Conservation (phyloP, 768 basidiomycete genomes). For the Galerina marginata region DNA sequence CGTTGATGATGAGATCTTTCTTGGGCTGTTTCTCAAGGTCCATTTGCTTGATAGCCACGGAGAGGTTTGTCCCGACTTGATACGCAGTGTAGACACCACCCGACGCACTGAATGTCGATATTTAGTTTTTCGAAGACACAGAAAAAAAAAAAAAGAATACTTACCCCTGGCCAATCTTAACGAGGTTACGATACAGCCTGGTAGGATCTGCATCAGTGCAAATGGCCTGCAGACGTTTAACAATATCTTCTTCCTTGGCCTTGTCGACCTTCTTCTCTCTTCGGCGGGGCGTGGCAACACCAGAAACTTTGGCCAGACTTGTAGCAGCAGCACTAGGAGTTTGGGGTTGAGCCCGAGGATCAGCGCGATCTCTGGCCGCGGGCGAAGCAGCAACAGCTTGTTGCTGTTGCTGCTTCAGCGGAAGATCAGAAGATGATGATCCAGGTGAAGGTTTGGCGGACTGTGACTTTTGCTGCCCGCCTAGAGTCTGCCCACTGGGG, state of each 20-base stretch:
- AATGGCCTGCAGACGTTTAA: constrained; percentile 89
- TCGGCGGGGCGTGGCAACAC: constrained; percentile 82
- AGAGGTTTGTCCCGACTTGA: constrained; percentile 92
- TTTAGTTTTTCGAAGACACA: constrained; percentile 11
- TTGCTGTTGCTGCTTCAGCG: constrained; percentile 44
- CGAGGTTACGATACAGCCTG: constrained; percentile 85
- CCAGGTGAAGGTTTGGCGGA: constrained; percentile 59
- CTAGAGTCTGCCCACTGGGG: constrained; percentile 25
- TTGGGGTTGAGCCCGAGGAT: constrained; percentile 49
- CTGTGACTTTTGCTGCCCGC: constrained; percentile 35
- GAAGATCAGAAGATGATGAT: constrained; percentile 63
- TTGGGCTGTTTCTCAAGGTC: constrained; percentile 99
- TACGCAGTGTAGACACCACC: constrained; percentile 99
- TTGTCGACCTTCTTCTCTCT: constrained; percentile 89
- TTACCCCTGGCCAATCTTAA: constrained; percentile 98
- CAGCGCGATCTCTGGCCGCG: constrained; percentile 39
- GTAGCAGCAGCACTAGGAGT: constrained; percentile 67
- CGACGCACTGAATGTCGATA: constrained; percentile 68
- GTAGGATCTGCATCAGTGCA: constrained; percentile 99
- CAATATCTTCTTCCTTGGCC: constrained; percentile 85
- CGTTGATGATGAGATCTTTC: constrained; percentile 99
- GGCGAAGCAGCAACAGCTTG: constrained; percentile 17
- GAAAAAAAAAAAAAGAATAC: constrained; percentile 30
- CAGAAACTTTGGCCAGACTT: constrained; percentile 69
- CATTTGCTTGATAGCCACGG: constrained; percentile 99